Base-by-base conservation (phyloP, 768 basidiomycete genomes). In the Sarcodon aspratus region DNA sequence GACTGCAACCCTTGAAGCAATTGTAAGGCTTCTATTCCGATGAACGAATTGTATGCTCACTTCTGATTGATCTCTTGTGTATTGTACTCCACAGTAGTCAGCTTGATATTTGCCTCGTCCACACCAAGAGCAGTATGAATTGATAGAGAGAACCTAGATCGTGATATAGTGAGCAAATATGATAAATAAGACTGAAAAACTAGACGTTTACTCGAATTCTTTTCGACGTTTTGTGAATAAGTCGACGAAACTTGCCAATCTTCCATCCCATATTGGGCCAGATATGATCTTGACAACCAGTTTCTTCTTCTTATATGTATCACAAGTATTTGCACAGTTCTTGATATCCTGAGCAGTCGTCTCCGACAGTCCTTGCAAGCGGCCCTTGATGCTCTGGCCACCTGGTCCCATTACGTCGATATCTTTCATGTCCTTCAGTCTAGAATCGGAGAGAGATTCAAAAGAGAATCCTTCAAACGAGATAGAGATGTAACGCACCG, bases 371-470 rank as follows among this genome's bases (percentile, higher is more conserved):
- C 49, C 50, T 33, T 65, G 58, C 52, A 72, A 48, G 5, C 68
- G 62, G 5, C 61, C 66, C 32, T 63, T 52, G 50, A 71, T 59
- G 1, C 54, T 64, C 13, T 43, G 60, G 3, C 66, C 67, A 45
- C 66, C 64, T 0, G 62, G 63, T 3, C 59, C 63, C 3, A 56
- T 43, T 31, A 59, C 50, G 9, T 60, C 55, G 1, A 61, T 51
- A 36, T 68, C 65, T 32, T 54, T 58, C 34, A 67, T 53, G 17
- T 61, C 53, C 44, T 55, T 58, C 3, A 72, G 57, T 34, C 69
- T 69, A 47, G 1, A 37, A 21, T 27, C 5, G 21, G 21, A 27
- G 21, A 5, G 21, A 27, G 21, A 27, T 27, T 27, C 21, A 27
- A 27, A 27, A 2, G 21, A 2, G 5, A 27, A 27, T 27, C 5